Base-by-base conservation (phyloP, 1,139 yeast genomes). In the Kodamaea derodonti region DNA sequence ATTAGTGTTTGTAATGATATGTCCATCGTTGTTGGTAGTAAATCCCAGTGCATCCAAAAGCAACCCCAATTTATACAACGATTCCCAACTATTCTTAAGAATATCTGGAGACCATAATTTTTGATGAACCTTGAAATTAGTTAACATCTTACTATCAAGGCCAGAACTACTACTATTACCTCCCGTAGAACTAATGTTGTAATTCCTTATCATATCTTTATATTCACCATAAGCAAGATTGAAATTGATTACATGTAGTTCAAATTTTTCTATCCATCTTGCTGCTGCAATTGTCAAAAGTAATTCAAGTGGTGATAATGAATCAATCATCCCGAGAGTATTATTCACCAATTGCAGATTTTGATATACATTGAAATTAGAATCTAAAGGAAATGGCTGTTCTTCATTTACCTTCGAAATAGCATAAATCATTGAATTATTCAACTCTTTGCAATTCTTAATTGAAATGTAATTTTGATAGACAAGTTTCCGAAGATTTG, bases 201-300 rank as follows among this genome's bases (percentile, higher is more conserved):
- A 58, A 1, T 55, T 49, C 38, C 73, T 72, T 30, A 80, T 67
- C 69, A 80, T 69, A 1, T 60, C 63, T n/a, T 57, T 54, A 54
- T 87, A 92, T 55, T 92, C 97, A 27, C 79, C 79, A 53, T 81
- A 84, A 0, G 83, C 84, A 42, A 87, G 65, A 45, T 83, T 85
- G 58, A 88, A 82, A 54, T 87, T 90, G 15, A 80, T 65, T 11
- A 67, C 63, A 17, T 68, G 77, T 12, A 78, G 60, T 24, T 75
- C 80, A 24, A 72, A 72, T 47, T 80, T 82, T 38, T 76, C 69
- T 14, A 78, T 65, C 40, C 83, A 80, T 27, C 97, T 65, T 0
- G 94, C 84, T 0, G 90, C 83, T 27, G 88, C 78, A 4, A 88
- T 76, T 7, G 84, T 60, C 24, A 90, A 52, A 7, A 83, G 71